Evolutionary conservation across 1,284 basidiomycete genomes (phyloP).

Genomic region (Ceratobasidium sp.): DNA sequence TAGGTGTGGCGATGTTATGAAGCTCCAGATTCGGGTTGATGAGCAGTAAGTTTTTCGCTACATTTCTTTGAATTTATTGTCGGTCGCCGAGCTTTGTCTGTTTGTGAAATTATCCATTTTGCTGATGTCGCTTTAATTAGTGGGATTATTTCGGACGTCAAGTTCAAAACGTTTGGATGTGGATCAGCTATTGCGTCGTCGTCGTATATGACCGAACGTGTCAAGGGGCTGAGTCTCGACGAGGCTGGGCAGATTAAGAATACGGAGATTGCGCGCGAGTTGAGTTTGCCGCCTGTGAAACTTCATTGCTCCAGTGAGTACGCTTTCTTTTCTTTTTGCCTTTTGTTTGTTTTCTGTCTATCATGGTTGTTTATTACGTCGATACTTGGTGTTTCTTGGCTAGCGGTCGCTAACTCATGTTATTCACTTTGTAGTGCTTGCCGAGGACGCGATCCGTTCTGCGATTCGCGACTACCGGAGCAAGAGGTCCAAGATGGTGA

Average conservation of each 20-base stretch:
- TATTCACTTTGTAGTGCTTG: constrained; percentile 75
- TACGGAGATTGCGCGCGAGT: constrained; percentile 98
- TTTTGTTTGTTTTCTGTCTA: constrained; percentile 53
- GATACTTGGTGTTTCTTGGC: too few species aligned
- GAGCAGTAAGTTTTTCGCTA: constrained; percentile 66
- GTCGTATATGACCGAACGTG: constrained; percentile 98
- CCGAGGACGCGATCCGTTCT: constrained; percentile 97
- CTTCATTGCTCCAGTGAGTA: constrained; percentile 86
- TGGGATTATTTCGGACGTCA: constrained; percentile 96
- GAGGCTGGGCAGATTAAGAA: constrained; percentile 98
- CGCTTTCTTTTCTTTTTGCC: too few species aligned
- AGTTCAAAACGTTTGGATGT: constrained; percentile 98
- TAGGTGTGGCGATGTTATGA: constrained; percentile 96
- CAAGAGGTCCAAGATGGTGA: constrained; percentile 73
- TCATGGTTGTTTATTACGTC: constrained; percentile 59
- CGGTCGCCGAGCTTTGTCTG: not conserved
- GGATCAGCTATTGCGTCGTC: constrained; percentile 98
- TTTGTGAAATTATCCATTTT: constrained; percentile 1
- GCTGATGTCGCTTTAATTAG: constrained; percentile 14
- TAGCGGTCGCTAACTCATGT: constrained; percentile 41
- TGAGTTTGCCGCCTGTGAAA: constrained; percentile 97
- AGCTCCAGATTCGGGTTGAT: constrained; percentile 98
- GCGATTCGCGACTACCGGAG: constrained; percentile 93
- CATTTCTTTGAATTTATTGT: constrained; percentile 51
- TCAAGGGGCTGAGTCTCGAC: constrained; percentile 94